Base-by-base conservation (phyloP, 2,329 filamentous ascomycete genomes). In the Drechslerella coelobrocha region DNA sequence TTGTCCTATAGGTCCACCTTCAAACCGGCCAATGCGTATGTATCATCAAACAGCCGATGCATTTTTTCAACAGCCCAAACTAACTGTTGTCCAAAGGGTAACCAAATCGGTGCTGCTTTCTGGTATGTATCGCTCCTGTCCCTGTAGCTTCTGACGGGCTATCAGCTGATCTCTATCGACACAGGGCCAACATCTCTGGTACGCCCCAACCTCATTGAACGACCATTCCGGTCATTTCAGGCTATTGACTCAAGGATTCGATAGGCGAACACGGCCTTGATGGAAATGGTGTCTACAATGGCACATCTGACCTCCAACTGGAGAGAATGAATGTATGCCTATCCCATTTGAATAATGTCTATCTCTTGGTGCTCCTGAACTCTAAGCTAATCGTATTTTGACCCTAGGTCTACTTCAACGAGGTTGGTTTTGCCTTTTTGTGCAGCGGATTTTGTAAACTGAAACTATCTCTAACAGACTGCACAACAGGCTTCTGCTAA, bases 91-190 rank as follows among this genome's bases (percentile, higher is more conserved):
- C 62, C n/a, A 77, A 78, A 97, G 93, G 94, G 94, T 88, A 99
- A 99, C 90, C 94, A 99, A 91, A 96, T 97, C 78, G 94, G 94
- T 93, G 94, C 94, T 86, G 94, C 94, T 84, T 99, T 99, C 88
- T 99, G 94, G 89, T 91, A 83, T 77, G 87, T 84, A 75, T 51
- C 56, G 52, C 41, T 21, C 41, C 21, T 9, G 27, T 14, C 9
- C 37, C 2, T 31, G 5, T 14, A 34, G 29, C 37, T 53, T 50
- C 45, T 27, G 4, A 48, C 7, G 37, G 45, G 27, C 53, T 23
- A 45, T 8, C 23, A 41, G 48, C 66, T 71, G 59, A 71, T 52
- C 19, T 27, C 47, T 47, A 63, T 43, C n/a, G 59, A 69, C 56
- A 66, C 62, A 80, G 79, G 82, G 83, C 84, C 79, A 83, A 79